A percentile compares a stretch with the other conserved stretches of the same genome.
Evolutionary conservation across 495 filamentous ascomycete genomes (phyloP).

Genomic region (Tuber borchii): DNA sequence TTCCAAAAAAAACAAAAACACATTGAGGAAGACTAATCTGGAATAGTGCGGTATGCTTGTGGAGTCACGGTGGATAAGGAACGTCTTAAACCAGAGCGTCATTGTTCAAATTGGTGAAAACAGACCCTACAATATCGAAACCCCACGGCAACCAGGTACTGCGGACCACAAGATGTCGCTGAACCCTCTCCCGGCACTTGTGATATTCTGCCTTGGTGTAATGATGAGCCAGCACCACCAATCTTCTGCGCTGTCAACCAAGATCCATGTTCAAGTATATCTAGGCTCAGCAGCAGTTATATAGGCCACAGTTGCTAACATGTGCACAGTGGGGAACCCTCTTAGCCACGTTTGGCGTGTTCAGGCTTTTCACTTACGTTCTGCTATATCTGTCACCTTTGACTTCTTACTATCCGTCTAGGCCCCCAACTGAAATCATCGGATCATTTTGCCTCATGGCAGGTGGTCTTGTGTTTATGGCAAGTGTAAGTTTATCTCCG

Average conservation of each 20-base stretch:
- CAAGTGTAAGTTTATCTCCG: conserved; percentile 58
- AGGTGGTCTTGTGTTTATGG: conserved; percentile 89
- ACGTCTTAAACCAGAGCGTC: conserved; percentile 22
- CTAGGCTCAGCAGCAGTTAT: conserved; percentile 16
- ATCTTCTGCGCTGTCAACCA: conserved; percentile 71
- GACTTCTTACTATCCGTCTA: conserved; percentile 69
- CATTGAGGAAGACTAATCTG: conserved; percentile 20
- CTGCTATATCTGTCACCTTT: conserved; percentile 76
- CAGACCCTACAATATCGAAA: background rate
- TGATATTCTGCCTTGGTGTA: conserved; percentile 77
- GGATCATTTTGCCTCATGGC: conserved; percentile 78
- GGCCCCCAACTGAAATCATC: conserved; percentile 86
- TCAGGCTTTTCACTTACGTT: conserved; percentile 73
- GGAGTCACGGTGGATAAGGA: conserved; percentile 65
- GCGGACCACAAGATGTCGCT: conserved; percentile 64
- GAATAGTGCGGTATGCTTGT: conserved; percentile 81
- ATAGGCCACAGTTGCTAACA: background rate
- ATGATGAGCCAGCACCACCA: conserved; percentile 97
- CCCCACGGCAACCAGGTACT: conserved; percentile 50
- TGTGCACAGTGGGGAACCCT: conserved; percentile 77
- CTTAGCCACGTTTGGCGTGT: conserved; percentile 71
- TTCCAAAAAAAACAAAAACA: background rate
- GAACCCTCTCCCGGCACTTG: conserved; percentile 82
- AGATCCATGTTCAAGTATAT: conserved; percentile 61
- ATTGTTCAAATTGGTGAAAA: background rate